Conservation (phyloP, 768 basidiomycete species). For the Rhodotorula toruloides region DNA sequence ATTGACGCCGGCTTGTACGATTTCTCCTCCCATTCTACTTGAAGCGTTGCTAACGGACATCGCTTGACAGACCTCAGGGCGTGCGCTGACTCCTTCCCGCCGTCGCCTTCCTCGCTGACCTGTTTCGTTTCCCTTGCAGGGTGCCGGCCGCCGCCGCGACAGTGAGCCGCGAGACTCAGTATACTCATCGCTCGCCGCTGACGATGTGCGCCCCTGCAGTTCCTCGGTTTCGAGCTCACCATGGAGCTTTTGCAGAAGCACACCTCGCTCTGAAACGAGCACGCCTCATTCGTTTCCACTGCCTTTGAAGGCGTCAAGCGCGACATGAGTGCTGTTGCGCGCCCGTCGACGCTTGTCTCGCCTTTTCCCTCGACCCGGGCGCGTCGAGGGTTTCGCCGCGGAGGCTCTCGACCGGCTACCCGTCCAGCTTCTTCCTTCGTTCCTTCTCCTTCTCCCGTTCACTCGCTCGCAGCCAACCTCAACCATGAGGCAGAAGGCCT, state of each 20-base stretch:
- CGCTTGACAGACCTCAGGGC: slow-evolving; percentile 25
- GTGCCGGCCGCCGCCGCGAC: slow-evolving; percentile 37
- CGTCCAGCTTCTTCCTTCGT: too few relatives aligned
- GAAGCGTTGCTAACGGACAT: background rate
- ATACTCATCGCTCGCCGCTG: background rate
- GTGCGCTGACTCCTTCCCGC: background rate
- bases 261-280: slow-evolving; percentile 24
- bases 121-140: background rate
- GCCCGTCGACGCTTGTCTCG: too few relatives aligned
- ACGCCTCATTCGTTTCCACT: background rate
- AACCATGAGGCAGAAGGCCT: background rate
- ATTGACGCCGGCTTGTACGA: slow-evolving; percentile 42
- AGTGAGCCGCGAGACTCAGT: background rate
- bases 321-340: too few relatives aligned
- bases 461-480: background rate
- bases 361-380: too few relatives aligned
- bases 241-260: slow-evolving; percentile 34
- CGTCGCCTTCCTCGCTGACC: background rate
- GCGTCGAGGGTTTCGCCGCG: too few relatives aligned
- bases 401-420: too few relatives aligned
- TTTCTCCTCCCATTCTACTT: too few relatives aligned
- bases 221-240: slow-evolving; percentile 44
- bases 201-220: background rate
- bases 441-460: too few relatives aligned
- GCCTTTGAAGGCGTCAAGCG: background rate